Percentiles rank a stretch among this genome's conserved stretches.
Conservation (phyloP, 148 eudicot genomes). For the Selenicereus undatus region DNA sequence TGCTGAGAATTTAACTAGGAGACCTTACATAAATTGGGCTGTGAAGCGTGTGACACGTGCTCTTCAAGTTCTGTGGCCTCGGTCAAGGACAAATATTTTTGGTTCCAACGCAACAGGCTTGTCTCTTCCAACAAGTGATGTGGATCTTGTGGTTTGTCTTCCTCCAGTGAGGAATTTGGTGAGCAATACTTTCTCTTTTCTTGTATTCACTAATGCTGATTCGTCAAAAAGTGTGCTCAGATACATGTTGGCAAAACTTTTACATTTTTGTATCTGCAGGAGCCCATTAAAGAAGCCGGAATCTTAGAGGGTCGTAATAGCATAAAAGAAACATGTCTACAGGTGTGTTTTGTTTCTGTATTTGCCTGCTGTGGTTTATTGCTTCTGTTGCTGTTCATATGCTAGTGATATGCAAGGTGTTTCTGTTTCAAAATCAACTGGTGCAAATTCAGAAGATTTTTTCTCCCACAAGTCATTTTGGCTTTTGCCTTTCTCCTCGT, state of each 20-base stretch:
- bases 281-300: slow-evolving; percentile 99
- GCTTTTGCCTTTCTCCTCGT: background rate
- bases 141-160: slow-evolving; percentile 96
- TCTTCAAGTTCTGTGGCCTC: slow-evolving; percentile 98
- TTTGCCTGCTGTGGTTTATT: background rate
- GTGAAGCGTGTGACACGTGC: slow-evolving; percentile 93
- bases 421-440: background rate
- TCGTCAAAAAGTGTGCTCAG: slow-evolving; percentile 4
- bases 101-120: slow-evolving; percentile 97
- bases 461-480: background rate
- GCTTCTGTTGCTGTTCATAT: background rate
- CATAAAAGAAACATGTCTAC: slow-evolving; percentile 95
- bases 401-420: background rate
- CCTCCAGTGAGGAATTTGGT: slow-evolving; percentile 99
- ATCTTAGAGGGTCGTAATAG: slow-evolving; percentile 98
- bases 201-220: background rate
- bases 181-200: slow-evolving; percentile 26
- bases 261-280: slow-evolving; percentile 39
- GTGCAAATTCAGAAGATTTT: background rate
- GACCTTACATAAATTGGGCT: slow-evolving; percentile 94
- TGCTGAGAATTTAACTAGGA: slow-evolving; percentile 70
- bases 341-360: slow-evolving; percentile 38
- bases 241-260: background rate
- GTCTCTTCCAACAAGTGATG: slow-evolving; percentile 96
- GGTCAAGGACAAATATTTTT: slow-evolving; percentile 82